phyloP scores from a whole-genome alignment of 2,329 filamentous ascomycete genomes.

The Penicillium occitanis region DNA sequence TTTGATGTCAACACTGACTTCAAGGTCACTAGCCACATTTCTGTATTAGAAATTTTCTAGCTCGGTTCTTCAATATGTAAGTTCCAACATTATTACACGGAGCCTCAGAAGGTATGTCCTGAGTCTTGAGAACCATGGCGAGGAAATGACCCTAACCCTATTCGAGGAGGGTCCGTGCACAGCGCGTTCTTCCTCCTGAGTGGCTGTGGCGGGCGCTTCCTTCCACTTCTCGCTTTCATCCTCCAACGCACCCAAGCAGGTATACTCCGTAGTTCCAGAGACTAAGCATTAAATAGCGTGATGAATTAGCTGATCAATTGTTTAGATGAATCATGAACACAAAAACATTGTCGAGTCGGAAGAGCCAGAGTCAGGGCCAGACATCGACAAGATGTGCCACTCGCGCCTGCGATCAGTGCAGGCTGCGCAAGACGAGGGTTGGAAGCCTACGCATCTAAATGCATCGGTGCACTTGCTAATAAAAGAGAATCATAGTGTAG shows the following conservation, averaged over 20 bases:
- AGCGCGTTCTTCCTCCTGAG: neutral
- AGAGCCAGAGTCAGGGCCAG: neutral
- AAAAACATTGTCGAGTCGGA: neutral
- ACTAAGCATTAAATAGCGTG: neutral
- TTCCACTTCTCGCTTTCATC: neutral
- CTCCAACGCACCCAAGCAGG: neutral
- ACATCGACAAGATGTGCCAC: slow-evolving; percentile 13
- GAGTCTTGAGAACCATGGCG: neutral
- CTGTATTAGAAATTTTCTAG: no score
- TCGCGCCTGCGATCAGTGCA: slow-evolving; percentile 47
- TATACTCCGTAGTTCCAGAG: neutral
- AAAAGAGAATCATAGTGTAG: slow-evolving; percentile 34
- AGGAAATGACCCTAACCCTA: neutral
- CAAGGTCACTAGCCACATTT: neutral
- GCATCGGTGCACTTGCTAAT: neutral
- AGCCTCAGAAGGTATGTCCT: no score
- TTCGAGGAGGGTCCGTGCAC: neutral
- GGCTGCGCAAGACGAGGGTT: slow-evolving; percentile 42
- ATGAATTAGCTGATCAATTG: neutral
- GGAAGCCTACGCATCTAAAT: no score
- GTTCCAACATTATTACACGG: no score
- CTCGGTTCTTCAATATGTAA: no score
- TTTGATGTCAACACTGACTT: neutral
- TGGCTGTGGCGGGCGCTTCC: neutral
- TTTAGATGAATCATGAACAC: neutral